phyloP scores from a whole-genome alignment of 2,329 filamentous ascomycete genomes.

The Nemania serpens region DNA sequence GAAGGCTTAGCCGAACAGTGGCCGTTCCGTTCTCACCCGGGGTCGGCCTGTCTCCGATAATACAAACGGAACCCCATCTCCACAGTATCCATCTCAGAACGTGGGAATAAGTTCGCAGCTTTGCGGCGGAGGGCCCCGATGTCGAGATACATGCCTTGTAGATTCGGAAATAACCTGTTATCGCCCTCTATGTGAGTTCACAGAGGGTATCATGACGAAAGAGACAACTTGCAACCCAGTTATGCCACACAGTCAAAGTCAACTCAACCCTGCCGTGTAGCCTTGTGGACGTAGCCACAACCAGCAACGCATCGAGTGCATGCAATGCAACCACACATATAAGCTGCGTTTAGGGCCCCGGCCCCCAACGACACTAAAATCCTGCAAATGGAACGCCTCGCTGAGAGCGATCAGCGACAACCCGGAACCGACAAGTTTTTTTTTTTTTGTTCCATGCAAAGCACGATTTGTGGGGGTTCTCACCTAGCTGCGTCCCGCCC shows the following conservation, averaged over 20 bases:
- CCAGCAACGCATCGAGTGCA: slow-evolving; percentile 14
- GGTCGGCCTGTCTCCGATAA: not conserved
- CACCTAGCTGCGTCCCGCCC: not conserved
- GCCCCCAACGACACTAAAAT: not conserved
- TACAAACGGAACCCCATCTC: not conserved
- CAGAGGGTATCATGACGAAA: not conserved
- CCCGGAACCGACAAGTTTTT: not conserved
- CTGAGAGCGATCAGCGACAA: not conserved
- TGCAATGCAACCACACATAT: slow-evolving; percentile 1
- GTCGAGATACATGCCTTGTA: not conserved
- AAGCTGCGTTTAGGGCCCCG: not conserved
- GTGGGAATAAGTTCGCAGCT: not conserved
- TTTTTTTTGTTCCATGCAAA: not conserved
- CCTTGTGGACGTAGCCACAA: not conserved
- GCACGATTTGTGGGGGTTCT: not conserved
- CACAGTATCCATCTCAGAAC: not conserved
- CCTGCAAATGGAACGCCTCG: not conserved
- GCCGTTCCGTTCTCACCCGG: not conserved
- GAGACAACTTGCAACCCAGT: not conserved
- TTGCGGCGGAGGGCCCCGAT: not conserved
- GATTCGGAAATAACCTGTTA: not conserved
- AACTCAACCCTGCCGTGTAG: not conserved
- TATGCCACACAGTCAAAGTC: not conserved
- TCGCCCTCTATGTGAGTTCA: not conserved
- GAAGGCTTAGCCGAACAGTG: not conserved